Percentiles rank a stretch among this genome's conserved stretches.
phyloP scores from a whole-genome alignment of 768 basidiomycete species.

The Suillus clintonianus region DNA sequence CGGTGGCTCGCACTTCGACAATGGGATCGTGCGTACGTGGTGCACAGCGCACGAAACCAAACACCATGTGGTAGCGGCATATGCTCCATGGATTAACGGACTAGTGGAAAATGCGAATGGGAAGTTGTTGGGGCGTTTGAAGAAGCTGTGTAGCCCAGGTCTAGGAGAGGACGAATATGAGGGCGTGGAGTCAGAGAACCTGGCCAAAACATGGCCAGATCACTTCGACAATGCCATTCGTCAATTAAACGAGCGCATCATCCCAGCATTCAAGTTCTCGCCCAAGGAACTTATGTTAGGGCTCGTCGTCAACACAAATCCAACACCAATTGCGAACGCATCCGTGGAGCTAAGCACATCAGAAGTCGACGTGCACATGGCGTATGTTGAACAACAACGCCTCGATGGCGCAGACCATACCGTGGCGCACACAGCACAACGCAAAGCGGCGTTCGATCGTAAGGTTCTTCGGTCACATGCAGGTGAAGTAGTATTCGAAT shows the following conservation, averaged over 20 bases:
- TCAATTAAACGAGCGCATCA: no score
- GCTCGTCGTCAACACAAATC: conserved; percentile 4
- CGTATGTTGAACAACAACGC: no score
- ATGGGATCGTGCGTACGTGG: conserved; percentile 26
- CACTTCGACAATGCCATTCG: no score
- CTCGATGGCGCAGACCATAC: no score
- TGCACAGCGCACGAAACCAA: conserved; percentile 25
- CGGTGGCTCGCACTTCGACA: conserved; percentile 39
- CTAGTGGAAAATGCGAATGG: conserved; percentile 25
- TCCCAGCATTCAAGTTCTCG: conserved; percentile 11
- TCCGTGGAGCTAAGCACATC: no score
- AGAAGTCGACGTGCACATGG: no score
- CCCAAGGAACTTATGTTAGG: conserved; percentile 10
- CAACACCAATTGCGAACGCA: background rate
- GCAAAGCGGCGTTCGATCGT: no score
- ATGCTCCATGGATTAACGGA: conserved; percentile 45
- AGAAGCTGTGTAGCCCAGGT: conserved; percentile 34
- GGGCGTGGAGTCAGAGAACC: no score
- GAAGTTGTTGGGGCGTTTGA: conserved; percentile 19
- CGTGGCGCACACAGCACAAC: no score
- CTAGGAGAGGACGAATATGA: conserved; percentile 30
- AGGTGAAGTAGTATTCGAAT: no score
- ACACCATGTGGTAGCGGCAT: conserved; percentile 27
- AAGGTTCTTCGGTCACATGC: no score
- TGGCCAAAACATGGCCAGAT: no score